phyloP scores from a whole-genome alignment of 1,284 basidiomycete species.

The Leccinum insigne region DNA sequence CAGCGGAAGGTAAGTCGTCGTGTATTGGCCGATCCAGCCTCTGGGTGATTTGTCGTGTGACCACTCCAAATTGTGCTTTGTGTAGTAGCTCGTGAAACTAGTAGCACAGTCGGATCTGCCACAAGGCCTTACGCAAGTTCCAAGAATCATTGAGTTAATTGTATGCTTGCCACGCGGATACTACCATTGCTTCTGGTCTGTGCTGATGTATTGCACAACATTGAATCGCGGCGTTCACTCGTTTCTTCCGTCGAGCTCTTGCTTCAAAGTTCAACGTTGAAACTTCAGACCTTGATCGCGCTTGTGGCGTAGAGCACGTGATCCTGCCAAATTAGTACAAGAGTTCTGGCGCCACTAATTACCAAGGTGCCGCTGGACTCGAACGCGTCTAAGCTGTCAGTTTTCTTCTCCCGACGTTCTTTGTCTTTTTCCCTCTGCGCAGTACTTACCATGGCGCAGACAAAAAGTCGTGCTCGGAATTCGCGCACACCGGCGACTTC shows the following conservation, averaged over 20 bases:
- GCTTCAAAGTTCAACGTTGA: too few species aligned
- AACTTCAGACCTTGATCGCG: conserved; percentile 13
- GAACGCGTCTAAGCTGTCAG: conserved; percentile 21
- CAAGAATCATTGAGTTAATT: not conserved
- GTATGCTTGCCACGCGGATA: not conserved
- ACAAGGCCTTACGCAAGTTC: not conserved
- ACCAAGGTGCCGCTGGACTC: conserved; percentile 10
- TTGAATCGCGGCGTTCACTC: conserved; percentile 35
- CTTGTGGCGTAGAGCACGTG: conserved; percentile 26
- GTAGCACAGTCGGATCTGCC: too few species aligned
- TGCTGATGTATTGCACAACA: conserved; percentile 34
- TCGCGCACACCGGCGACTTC: conserved; percentile 28
- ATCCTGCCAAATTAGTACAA: conserved; percentile 3
- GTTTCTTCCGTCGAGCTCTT: not conserved
- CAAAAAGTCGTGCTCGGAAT: conserved; percentile 18
- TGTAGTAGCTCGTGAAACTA: too few species aligned
- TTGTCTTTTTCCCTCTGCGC: conserved; percentile 6
- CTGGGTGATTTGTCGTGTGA: conserved; percentile 2
- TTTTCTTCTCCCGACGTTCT: conserved; percentile 22
- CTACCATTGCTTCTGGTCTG: not conserved
- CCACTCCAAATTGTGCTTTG: too few species aligned
- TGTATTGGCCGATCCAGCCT: not conserved
- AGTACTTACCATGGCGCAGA: conserved; percentile 20
- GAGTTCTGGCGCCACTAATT: conserved; percentile 26
- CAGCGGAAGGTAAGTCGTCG: not conserved